phyloP scores from a whole-genome alignment of 768 basidiomycete genomes.

The Agrocybe chaxingu region DNA sequence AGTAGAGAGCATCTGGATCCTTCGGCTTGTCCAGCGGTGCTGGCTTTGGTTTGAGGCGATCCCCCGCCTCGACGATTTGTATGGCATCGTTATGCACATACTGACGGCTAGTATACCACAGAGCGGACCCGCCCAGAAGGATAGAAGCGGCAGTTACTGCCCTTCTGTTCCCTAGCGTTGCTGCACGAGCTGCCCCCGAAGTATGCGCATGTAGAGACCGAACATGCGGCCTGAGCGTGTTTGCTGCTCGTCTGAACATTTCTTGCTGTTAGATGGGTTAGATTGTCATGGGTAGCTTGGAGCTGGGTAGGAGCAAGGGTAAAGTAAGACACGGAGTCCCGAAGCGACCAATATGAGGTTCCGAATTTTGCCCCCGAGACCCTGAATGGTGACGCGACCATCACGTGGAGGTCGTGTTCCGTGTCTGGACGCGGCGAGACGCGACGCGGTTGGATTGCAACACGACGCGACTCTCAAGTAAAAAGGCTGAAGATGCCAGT shows the following conservation, averaged over 20 bases:
- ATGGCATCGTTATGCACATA: slow-evolving; percentile 28
- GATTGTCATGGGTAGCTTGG: neutral
- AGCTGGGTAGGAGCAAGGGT: neutral
- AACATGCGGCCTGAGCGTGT: slow-evolving; percentile 17
- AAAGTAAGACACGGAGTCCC: neutral
- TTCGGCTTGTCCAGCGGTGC: slow-evolving; percentile 12
- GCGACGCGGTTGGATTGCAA: too few relatives aligned
- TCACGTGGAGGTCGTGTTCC: too few relatives aligned
- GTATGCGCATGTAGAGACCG: slow-evolving; percentile 23
- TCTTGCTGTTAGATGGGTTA: neutral
- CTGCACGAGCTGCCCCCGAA: slow-evolving; percentile 11
- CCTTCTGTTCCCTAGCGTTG: slow-evolving; percentile 10
- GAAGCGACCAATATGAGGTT: neutral
- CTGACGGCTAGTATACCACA: slow-evolving; percentile 37
- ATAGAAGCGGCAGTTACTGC: slow-evolving; percentile 21
- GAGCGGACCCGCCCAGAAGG: slow-evolving; percentile 28
- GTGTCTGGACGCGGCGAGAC: too few relatives aligned
- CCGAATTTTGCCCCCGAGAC: neutral
- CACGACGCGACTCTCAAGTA: too few relatives aligned
- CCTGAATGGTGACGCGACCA: too few relatives aligned
- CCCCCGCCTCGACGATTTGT: slow-evolving; percentile 4
- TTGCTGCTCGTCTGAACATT: slow-evolving; percentile 29
- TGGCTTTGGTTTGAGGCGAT: neutral
- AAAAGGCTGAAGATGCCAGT: too few relatives aligned
- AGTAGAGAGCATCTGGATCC: slow-evolving; percentile 34